Evolutionary conservation across 1,284 basidiomycete genomes (phyloP).

Genomic region (Binderoboletus segoi): DNA sequence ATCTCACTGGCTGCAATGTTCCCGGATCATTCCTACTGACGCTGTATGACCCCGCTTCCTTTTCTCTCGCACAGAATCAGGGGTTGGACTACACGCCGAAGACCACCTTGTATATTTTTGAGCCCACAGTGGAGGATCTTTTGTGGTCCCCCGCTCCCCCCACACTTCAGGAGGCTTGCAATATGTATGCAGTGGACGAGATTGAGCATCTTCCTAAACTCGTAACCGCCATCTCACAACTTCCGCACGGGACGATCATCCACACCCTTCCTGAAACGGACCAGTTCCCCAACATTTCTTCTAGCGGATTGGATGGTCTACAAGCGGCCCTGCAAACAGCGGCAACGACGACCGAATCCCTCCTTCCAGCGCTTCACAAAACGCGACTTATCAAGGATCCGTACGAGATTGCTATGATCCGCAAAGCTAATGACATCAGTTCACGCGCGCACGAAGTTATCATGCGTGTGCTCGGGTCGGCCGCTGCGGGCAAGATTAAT

Average conservation of each 20-base stretch:
- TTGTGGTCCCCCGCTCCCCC: slow-evolving; percentile 90
- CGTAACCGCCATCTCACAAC: slow-evolving; percentile 50
- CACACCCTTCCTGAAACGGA: slow-evolving; percentile 64
- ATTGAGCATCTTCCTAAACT: slow-evolving; percentile 56
- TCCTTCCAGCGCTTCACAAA: slow-evolving; percentile 74
- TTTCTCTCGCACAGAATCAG: background rate
- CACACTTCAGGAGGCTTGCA: slow-evolving; percentile 56
- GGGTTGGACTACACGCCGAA: slow-evolving; percentile 23
- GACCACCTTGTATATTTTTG: slow-evolving; percentile 75
- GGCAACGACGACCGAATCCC: slow-evolving; percentile 43
- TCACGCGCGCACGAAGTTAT: slow-evolving; percentile 86
- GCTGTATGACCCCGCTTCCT: slow-evolving; percentile 45
- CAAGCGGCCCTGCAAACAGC: slow-evolving; percentile 47
- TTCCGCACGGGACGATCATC: slow-evolving; percentile 60
- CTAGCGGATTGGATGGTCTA: slow-evolving; percentile 15
- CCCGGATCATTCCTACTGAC: slow-evolving; percentile 73
- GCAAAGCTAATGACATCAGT: slow-evolving; percentile 80
- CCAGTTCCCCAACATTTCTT: slow-evolving; percentile 57
- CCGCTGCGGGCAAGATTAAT: slow-evolving; percentile 57
- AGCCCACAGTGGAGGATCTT: slow-evolving; percentile 69
- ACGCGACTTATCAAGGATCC: slow-evolving; percentile 78
- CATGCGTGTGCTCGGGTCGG: slow-evolving; percentile 85
- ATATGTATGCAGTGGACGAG: slow-evolving; percentile 59
- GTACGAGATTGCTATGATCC: slow-evolving; percentile 73
- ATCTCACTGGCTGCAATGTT: slow-evolving; percentile 78